Conservation (phyloP, 2,329 filamentous ascomycete genomes). For the Pseudogymnoascus sp. region DNA sequence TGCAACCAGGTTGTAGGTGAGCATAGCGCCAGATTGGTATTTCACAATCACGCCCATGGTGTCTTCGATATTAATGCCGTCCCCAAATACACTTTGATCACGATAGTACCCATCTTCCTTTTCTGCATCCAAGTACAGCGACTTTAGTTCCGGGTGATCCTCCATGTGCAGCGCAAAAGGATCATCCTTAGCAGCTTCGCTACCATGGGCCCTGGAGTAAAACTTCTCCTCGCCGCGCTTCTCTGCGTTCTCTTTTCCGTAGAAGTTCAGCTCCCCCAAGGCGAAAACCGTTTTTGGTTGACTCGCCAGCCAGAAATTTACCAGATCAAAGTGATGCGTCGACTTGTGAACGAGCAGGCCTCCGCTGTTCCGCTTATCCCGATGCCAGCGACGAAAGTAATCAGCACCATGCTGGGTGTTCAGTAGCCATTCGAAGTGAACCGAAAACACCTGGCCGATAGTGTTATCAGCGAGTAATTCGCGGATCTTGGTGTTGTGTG, state of each 20-base stretch:
- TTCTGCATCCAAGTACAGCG: constrained; percentile 55
- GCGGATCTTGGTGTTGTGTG: constrained; percentile 55
- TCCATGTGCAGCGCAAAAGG: constrained; percentile 53
- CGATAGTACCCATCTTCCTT: constrained; percentile 56
- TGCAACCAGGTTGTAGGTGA: constrained; percentile 53
- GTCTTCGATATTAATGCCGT: constrained; percentile 59
- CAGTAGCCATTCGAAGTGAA: constrained; percentile 59
- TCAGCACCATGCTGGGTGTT: constrained; percentile 56
- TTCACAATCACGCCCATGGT: constrained; percentile 54
- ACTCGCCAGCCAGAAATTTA: constrained; percentile 56
- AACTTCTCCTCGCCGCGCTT: constrained; percentile 43
- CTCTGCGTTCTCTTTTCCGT: constrained; percentile 56
- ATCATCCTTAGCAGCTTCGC: constrained; percentile 43
- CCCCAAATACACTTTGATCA: constrained; percentile 55
- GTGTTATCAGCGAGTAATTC: constrained; percentile 46
- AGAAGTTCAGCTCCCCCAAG: constrained; percentile 52
- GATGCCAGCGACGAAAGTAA: constrained; percentile 58
- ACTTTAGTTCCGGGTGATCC: constrained; percentile 45
- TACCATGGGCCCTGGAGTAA: constrained; percentile 44
- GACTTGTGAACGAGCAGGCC: constrained; percentile 55
- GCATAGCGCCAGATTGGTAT: constrained; percentile 48
- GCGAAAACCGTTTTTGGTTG: constrained; percentile 50
- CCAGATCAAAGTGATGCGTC: constrained; percentile 57
- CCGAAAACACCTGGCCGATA: constrained; percentile 49
- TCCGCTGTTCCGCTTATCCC: constrained; percentile 52